phyloP scores from a whole-genome alignment of 2,329 filamentous ascomycete genomes.

The Fusarium setosum region DNA sequence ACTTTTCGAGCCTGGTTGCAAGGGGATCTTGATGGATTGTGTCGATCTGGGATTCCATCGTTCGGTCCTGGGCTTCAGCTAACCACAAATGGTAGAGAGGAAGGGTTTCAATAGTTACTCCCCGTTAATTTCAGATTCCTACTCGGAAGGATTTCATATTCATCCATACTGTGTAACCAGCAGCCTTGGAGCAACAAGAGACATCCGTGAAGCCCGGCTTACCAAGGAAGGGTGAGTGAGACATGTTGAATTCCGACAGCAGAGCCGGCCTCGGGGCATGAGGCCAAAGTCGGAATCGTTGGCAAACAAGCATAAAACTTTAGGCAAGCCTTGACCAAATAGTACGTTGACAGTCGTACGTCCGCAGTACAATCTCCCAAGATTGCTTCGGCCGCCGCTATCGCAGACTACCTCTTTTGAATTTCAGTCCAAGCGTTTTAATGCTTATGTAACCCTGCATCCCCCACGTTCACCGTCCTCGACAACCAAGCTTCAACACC shows the following conservation, averaged over 20 bases:
- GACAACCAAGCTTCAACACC: constrained; percentile 35
- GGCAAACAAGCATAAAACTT: background rate
- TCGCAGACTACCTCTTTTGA: too few species aligned
- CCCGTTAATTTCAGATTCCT: background rate
- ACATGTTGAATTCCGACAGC: too few species aligned
- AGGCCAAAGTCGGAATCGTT: background rate
- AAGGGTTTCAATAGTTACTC: constrained; percentile 1
- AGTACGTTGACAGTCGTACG: too few species aligned
- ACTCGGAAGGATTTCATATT: too few species aligned
- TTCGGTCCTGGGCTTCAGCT: background rate
- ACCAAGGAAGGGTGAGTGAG: too few species aligned
- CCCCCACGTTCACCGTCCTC: constrained; percentile 26
- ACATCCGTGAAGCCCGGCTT: too few species aligned
- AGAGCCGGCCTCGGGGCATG: too few species aligned
- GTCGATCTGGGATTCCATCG: background rate
- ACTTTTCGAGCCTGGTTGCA: too few species aligned
- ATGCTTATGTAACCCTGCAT: constrained; percentile 12
- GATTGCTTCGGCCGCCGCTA: too few species aligned
- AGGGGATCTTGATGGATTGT: background rate
- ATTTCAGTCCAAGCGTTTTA: too few species aligned
- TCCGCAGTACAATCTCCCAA: background rate
- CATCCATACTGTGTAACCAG: too few species aligned
- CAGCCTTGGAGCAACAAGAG: too few species aligned
- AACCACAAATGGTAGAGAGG: background rate
- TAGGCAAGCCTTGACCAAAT: background rate